Percentiles rank a stretch among this genome's conserved stretches.
phyloP scores from a whole-genome alignment of 2,329 filamentous ascomycete species.

The Aspergillus uvarum region DNA sequence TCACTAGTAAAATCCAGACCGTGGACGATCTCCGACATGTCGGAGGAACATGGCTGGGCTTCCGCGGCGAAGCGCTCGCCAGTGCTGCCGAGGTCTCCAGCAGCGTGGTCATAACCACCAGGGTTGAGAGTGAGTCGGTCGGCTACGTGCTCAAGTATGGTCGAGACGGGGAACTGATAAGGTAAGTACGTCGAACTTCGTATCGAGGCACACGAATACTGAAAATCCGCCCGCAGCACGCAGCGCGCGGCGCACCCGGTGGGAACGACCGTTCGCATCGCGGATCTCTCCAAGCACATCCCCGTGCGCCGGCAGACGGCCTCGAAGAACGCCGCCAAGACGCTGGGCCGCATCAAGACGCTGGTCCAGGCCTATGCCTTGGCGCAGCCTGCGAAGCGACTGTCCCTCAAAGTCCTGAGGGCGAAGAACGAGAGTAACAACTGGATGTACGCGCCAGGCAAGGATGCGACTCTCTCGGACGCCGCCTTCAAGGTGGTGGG shows the following conservation, averaged over 20 bases:
- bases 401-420: conserved; percentile 57
- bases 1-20: conserved; percentile 63
- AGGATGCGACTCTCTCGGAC: conserved; percentile 49
- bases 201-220: not conserved
- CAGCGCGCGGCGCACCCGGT: conserved; percentile 55
- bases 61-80: conserved; percentile 64
- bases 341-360: conserved; percentile 52
- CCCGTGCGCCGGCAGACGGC: conserved; percentile 60
- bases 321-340: conserved; percentile 52
- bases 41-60: conserved; percentile 60
- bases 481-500: conserved; percentile 58
- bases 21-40: conserved; percentile 56
- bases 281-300: conserved; percentile 56
- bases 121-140: conserved; percentile 57
- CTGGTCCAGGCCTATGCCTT: conserved; percentile 61
- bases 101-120: conserved; percentile 54
- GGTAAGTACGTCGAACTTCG: conserved; percentile 31
- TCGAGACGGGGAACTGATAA: conserved; percentile 50
- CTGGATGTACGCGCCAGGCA: conserved; percentile 59
- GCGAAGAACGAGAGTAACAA: conserved; percentile 62
- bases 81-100: conserved; percentile 61
- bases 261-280: conserved; percentile 60
- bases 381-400: conserved; percentile 55
- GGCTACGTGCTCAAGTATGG: conserved; percentile 54
- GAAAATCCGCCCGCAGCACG: conserved; percentile 21